phyloP scores from a whole-genome alignment of 2,329 filamentous ascomycete genomes.

The Cryphonectria naterciae region DNA sequence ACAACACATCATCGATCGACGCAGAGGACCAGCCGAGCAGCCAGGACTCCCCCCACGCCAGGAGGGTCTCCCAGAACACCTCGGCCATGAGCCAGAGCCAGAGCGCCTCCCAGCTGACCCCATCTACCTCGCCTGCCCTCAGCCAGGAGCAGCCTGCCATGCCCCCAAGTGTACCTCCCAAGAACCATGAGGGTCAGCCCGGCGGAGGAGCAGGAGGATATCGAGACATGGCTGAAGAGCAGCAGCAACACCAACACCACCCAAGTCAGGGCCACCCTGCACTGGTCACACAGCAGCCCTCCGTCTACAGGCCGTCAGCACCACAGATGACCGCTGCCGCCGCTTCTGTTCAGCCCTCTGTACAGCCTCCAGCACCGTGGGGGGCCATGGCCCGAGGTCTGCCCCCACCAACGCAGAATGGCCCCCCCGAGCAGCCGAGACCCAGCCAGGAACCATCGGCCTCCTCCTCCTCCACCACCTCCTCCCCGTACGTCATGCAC shows the following conservation, averaged over 20 bases:
- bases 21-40: conserved; percentile 1
- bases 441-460: conserved; percentile 15
- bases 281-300: conserved; percentile 20
- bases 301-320: conserved; percentile 27
- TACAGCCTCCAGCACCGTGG: conserved; percentile 23
- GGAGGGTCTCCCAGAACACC: conserved; percentile 23
- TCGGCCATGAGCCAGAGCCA: conserved; percentile 19
- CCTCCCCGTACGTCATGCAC: conserved; percentile 11
- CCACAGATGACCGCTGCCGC: conserved; percentile 11
- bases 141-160: conserved; percentile 20
- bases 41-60: conserved; percentile 19
- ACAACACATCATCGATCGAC: conserved; percentile 9
- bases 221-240: neutral
- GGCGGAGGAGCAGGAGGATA: neutral
- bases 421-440: conserved; percentile 5
- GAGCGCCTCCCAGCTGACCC: conserved; percentile 23
- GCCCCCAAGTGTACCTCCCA: conserved; percentile 24
- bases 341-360: conserved; percentile 19
- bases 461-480: neutral
- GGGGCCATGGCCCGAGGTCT: conserved; percentile 9
- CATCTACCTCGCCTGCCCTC: conserved; percentile 22
- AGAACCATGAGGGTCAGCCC: conserved; percentile 7
- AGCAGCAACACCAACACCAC: neutral
- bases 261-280: conserved; percentile 8
- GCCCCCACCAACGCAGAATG: conserved; percentile 8